phyloP scores from a whole-genome alignment of 805 yeast genomes.

The Ogataea trehalophila region DNA sequence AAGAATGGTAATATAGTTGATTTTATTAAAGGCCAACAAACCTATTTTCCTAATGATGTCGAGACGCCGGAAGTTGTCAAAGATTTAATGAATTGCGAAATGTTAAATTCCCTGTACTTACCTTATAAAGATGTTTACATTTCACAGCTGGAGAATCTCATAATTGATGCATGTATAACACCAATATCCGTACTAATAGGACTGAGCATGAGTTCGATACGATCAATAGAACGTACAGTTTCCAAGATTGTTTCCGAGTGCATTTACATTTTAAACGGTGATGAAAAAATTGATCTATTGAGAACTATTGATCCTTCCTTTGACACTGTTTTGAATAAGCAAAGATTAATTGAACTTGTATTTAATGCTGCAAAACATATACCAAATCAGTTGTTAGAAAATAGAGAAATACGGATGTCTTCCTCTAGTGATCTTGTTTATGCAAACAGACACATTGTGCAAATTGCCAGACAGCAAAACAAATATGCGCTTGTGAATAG shows the following conservation, averaged over 20 bases:
- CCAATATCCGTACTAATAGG: conserved; percentile 14
- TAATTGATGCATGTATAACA: conserved; percentile 19
- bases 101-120: conserved; percentile 16
- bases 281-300: conserved; percentile 4
- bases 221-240: conserved; percentile 6
- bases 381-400: neutral
- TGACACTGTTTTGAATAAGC: conserved; percentile 10
- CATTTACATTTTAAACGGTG: conserved; percentile 6
- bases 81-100: conserved; percentile 9
- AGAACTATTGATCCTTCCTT: conserved; percentile 13
- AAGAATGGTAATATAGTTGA: neutral
- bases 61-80: conserved; percentile 11
- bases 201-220: neutral
- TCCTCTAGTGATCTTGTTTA: neutral
- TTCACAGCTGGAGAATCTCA: conserved; percentile 18
- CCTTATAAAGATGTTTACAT: conserved; percentile 17
- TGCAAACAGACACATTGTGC: conserved; percentile 8
- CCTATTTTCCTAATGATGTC: conserved; percentile 10
- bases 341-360: conserved; percentile 11
- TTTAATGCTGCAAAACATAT: conserved; percentile 2
- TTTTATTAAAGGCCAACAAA: conserved; percentile 4
- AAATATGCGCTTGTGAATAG: conserved; percentile 1
- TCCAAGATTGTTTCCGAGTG: conserved; percentile 12
- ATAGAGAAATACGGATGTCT: neutral
- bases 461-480: conserved; percentile 3